Evolutionary conservation across 163 green algal genomes (phyloP).

Genomic region (Chlorella variabilis): DNA sequence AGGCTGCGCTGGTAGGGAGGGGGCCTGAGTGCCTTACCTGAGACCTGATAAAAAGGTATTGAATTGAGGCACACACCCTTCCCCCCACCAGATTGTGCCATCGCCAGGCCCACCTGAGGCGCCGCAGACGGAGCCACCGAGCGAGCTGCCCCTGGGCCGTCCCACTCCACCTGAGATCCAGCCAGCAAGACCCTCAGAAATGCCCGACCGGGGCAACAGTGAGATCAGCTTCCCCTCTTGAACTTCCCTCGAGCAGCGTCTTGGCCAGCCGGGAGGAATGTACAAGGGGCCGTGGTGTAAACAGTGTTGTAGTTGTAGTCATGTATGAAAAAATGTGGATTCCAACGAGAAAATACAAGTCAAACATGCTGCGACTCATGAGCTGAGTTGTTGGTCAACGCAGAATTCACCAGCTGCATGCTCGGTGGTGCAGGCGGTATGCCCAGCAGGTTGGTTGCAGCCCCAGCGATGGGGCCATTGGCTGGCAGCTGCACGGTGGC

Average conservation of each 20-base stretch:
- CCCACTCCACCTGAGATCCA: constrained; percentile 2
- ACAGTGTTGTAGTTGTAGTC: too few relatives aligned
- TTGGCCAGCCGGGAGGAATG: too few relatives aligned
- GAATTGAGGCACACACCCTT: too few relatives aligned
- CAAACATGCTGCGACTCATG: too few relatives aligned
- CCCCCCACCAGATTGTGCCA: not conserved
- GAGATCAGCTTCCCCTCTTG: constrained; percentile 31
- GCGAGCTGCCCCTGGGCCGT: not conserved
- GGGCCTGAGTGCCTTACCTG: too few relatives aligned
- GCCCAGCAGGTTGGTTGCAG: not conserved
- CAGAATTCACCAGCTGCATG: not conserved
- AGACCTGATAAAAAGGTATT: too few relatives aligned
- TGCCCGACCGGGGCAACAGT: constrained; percentile 18
- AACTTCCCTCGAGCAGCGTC: too few relatives aligned
- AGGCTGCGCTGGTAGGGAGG: too few relatives aligned
- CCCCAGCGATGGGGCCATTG: not conserved
- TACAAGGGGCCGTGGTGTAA: too few relatives aligned
- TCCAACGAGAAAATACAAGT: too few relatives aligned
- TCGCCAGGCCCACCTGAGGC: not conserved
- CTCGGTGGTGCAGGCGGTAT: not conserved
- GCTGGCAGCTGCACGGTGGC: not conserved
- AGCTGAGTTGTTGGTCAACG: too few relatives aligned
- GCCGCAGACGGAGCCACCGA: not conserved
- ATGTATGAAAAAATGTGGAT: too few relatives aligned
- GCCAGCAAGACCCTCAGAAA: not conserved